Percentiles rank a stretch among this genome's conserved stretches.
phyloP scores from a whole-genome alignment of 192 early-diverging fungal species.

The Obelidium mucronatum region DNA sequence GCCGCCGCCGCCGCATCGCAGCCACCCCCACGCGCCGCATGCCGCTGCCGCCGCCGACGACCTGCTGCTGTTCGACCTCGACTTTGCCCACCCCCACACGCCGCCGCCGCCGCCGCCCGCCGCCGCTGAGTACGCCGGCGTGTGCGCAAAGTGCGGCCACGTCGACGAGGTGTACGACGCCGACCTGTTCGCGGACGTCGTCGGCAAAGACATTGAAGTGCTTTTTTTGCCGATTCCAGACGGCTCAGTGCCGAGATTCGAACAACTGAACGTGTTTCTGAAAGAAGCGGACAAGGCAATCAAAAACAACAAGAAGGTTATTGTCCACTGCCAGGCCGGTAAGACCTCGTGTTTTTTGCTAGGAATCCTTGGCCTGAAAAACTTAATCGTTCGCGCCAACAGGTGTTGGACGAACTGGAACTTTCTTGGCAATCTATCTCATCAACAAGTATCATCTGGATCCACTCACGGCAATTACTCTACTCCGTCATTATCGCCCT shows the following conservation, averaged over 20 bases:
- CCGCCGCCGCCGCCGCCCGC: neutral
- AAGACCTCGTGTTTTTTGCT: neutral
- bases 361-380: too few relatives aligned
- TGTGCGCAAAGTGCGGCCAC: conserved; percentile 30
- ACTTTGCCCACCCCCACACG: neutral
- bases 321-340: conserved; percentile 59
- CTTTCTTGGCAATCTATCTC: conserved; percentile 55
- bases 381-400: too few relatives aligned
- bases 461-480: conserved; percentile 43
- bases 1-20: neutral
- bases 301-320: conserved; percentile 41
- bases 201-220: conserved; percentile 27
- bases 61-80: neutral
- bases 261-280: conserved; percentile 48
- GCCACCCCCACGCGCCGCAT: neutral
- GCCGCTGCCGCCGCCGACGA: neutral
- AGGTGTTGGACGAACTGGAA: conserved; percentile 59
- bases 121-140: neutral
- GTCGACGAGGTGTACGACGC: conserved; percentile 33
- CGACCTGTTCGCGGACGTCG: conserved; percentile 52
- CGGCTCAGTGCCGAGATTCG: conserved; percentile 46
- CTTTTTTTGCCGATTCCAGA: conserved; percentile 58
- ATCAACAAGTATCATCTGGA: conserved; percentile 53
- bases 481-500: conserved; percentile 48
- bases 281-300: conserved; percentile 43